Evolutionary conservation across 2,329 filamentous ascomycete genomes (phyloP), one percentile per base, ranked within the genome.

Genomic region (Alternaria sp.): DNA sequence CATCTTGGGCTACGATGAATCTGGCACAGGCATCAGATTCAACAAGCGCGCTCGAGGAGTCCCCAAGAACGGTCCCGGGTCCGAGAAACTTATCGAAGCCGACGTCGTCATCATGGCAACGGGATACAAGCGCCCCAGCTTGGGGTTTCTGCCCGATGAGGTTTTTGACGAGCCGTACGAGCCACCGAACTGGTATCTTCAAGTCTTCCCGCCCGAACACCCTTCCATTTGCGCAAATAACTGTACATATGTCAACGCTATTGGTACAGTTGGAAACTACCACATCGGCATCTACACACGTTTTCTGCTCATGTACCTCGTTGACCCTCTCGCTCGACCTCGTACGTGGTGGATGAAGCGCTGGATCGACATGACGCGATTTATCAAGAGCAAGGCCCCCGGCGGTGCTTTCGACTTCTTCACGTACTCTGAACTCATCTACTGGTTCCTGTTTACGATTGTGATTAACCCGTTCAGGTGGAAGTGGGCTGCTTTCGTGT

Each of bases 281-380:
- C 92, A 96, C 70, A 94, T 96, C 44, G 92, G 92, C 4, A 94
- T 96, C 69, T 96, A 95, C 79, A 96, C 91, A 0, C 84, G 92
- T 5, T 90, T 96, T 62, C 80, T 96, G 6, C 85, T 96, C 66
- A 94, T 95, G 91, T 95, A 95, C 73, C 83, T 96, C 54, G 83
- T 89, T 13, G 92, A 96, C 69, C 91, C 91, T 0, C 79, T 94
- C 23, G 88, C 91, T 0, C 84, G 90, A 0, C 92, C 92, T 0
- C 85, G 83, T 3, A 82, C 88, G 5, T 86, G 84, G 63, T 89
- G 90, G 86, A 96, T 95, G 91, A 84, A 90, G 78, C 83, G 87
- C 24, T 96, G 92, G 92, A 93, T 96, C 68, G 90, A 93, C 72
- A 90, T 94, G 84, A 96, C 91, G 1, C 83, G 86, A 29, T 75